Evolutionary conservation across 495 filamentous ascomycete species (phyloP), one percentile per base, ranked within the genome.

Genomic region (Annulohypoxylon moriforme): DNA sequence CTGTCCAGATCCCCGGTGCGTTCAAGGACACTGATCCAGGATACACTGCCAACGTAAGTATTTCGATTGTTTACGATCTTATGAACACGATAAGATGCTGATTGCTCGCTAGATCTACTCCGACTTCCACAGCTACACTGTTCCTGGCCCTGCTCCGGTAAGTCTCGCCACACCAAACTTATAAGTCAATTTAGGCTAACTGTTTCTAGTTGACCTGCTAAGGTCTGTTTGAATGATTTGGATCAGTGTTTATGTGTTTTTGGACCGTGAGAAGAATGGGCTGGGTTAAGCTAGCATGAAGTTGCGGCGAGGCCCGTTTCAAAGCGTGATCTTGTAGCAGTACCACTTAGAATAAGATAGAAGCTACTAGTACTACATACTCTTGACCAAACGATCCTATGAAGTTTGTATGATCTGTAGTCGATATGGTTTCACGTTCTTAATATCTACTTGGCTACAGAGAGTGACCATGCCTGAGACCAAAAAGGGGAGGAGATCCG

Each of bases 1-100:
- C 79, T 0, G 85, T 81, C 46, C 71, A 75, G 36, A 89, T 86
- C 76, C 84, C 84, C 0, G 84, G 84, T 47, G 83, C 82, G 0
- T 86, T 86, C 78, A 78, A 80, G 62, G 76, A 78, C 1, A 80
- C 69, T 25, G 79, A 86, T 65, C 84, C 84, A 3, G 84, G 84
- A 13, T 88, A 77, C 61, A 77, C 75, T 29, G 75, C 25, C 27
- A 77, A 77, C 67, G 75, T 77, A 16, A 69, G 75, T 72, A n/a
- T 49, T 16, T 16, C 47, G 11, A 7, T 16, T n/a, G 38, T 0
- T 4, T 13, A 0, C 1, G 18, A 1, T n/a, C 4, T n/a, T 14
- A 16, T 34, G 10, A 40, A 10, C 3, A n/a, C 14, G 25, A 40
- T 29, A 8, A 8, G 61, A 61, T 46, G 38, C 50, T 64, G 18